Evolutionary conservation across 805 yeast species (phyloP).

Genomic region (Myxozyma monticola): DNA sequence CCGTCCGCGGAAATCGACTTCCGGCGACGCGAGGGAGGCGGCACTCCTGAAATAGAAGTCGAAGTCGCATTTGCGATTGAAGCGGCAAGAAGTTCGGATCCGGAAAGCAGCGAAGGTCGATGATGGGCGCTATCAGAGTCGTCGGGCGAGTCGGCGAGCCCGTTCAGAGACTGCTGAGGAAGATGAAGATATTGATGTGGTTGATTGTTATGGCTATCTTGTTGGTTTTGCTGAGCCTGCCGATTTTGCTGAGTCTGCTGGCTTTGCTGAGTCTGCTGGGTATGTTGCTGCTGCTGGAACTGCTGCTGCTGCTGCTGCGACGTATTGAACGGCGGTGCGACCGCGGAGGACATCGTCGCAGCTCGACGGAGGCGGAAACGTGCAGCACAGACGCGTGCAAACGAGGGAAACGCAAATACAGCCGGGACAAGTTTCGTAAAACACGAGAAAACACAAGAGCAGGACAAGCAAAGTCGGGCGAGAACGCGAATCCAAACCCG

Average conservation of each 20-base stretch:
- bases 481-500: no score
- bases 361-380: no score
- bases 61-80: background rate
- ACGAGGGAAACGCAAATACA: no score
- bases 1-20: slow-evolving; percentile 5
- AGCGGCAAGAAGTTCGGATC: no score
- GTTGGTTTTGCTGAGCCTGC: background rate
- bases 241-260: background rate
- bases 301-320: slow-evolving; percentile 1
- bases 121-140: no score
- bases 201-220: background rate
- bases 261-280: background rate
- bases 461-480: no score
- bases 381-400: no score
- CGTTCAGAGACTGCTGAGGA: background rate
- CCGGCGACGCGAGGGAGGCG: slow-evolving; percentile 1
- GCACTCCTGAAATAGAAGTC: no score
- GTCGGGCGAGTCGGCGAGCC: no score
- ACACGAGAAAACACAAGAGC: no score
- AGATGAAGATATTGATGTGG: background rate
- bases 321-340: slow-evolving; percentile 2
- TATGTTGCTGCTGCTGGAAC: slow-evolving; percentile 1
- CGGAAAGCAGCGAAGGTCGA: background rate
- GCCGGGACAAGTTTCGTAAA: no score
- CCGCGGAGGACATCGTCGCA: slow-evolving; percentile 14